Evolutionary conservation across 164 flowering plant species (phyloP), one percentile per base, ranked within the genome.

Genomic region (Liriodendron chinense): DNA sequence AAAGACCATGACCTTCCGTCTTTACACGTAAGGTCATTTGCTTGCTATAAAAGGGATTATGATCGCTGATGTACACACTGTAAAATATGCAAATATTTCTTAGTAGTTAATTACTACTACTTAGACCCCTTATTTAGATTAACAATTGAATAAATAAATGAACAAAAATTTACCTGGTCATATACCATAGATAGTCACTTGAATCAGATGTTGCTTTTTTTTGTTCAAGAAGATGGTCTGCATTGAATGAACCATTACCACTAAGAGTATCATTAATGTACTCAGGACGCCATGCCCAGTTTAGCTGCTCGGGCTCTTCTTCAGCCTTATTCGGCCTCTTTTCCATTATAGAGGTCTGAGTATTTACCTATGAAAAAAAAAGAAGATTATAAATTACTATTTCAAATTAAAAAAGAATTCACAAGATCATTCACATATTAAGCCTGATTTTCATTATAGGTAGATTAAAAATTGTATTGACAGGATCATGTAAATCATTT

Each of bases 101-200:
- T 53, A 53, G 9, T 53, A 53, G 18, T 53, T 3, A 53, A 53
- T 0, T 53, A 53, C 8, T 12, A 10, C 20, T 53, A 13, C 20
- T 53, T 8, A 8, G 20, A 53, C 18, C 0, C 4, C 1, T 53
- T 53, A 53, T 8, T 16, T 12, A 12, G 13, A 16, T n/a, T n/a
- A n/a, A n/a, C n/a, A n/a, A n/a, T n/a, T n/a, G n/a, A n/a, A n/a
- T n/a, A 24, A 8, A 20, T 47, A 13, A 47, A n/a, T 47, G 47
- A 1, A 50, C 56, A 20, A 50, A 56, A 24, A 18, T 25, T 22
- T 72, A 91, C 92, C 82, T 87, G 25, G 92, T 91, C 85, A 85
- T 89, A 81, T 91, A 93, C 94, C 94, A 93, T 13, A 92, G 68
- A 74, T 94, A 94, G 59, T 94, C 97, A 80, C 89, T 88, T 1